Conservation (phyloP, 2,329 filamentous ascomycete species). For the Monilinia laxa region DNA sequence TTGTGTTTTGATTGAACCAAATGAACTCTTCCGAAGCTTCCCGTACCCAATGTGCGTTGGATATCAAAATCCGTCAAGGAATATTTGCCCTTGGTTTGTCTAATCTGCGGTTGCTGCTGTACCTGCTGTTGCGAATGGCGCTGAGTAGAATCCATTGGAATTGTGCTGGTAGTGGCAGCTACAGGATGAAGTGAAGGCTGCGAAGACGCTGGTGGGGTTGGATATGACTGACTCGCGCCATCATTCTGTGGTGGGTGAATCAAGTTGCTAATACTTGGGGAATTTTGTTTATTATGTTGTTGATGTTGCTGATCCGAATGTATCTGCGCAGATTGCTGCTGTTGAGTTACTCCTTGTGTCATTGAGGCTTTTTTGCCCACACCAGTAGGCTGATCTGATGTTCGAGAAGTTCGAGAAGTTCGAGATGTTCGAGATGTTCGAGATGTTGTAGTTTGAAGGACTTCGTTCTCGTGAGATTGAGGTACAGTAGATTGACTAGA, state of each 20-base stretch:
- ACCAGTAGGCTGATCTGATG: slow-evolving; percentile 35
- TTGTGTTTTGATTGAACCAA: slow-evolving; percentile 98
- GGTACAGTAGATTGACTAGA: slow-evolving; percentile 42
- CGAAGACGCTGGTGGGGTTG: slow-evolving; percentile 27
- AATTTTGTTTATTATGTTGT: slow-evolving; percentile 55
- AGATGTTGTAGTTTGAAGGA: slow-evolving; percentile 35
- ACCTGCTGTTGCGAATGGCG: slow-evolving; percentile 23
- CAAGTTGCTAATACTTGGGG: slow-evolving; percentile 79
- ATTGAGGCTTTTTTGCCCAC: slow-evolving; percentile 39
- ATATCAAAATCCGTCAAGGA: slow-evolving; percentile 87
- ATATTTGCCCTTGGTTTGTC: slow-evolving; percentile 96
- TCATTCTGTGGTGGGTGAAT: slow-evolving; percentile 66
- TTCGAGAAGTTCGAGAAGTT: slow-evolving; percentile 28
- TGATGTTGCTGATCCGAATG: slow-evolving; percentile 37
- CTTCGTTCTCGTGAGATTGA: slow-evolving; percentile 34
- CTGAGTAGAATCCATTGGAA: slow-evolving; percentile 20
- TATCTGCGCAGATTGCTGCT: slow-evolving; percentile 39
- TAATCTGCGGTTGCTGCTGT: slow-evolving; percentile 39
- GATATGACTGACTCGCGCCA: slow-evolving; percentile 42
- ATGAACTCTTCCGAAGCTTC: slow-evolving; percentile 95
- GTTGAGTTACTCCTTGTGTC: slow-evolving; percentile 38
- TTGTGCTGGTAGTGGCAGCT: slow-evolving; percentile 15
- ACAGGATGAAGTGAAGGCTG: slow-evolving; percentile 17
- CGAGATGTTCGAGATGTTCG: slow-evolving; percentile 30
- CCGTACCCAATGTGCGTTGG: slow-evolving; percentile 88